Conservation (phyloP, 768 basidiomycete genomes). For the Lyophyllum atratum region DNA sequence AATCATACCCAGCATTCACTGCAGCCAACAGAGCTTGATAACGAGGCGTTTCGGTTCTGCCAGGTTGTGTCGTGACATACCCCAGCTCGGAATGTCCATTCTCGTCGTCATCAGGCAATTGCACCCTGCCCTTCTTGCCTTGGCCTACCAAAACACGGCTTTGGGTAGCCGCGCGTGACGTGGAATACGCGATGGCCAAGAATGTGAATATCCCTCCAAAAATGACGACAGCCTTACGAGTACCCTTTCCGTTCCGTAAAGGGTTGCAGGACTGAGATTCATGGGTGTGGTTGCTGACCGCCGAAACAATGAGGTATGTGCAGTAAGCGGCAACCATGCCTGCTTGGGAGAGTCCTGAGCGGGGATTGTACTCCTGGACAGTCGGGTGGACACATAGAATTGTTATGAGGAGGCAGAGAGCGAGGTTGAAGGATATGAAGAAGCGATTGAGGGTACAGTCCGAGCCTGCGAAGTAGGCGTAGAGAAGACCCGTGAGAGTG, state of each 20-base stretch:
- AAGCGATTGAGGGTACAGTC: slow-evolving; percentile 93
- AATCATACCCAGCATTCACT: slow-evolving; percentile 86
- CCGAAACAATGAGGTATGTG: slow-evolving; percentile 93
- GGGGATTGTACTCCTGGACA: slow-evolving; percentile 91
- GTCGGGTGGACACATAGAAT: slow-evolving; percentile 80
- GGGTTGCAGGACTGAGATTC: slow-evolving; percentile 81
- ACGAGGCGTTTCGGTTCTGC: slow-evolving; percentile 80
- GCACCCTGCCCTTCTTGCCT: slow-evolving; percentile 63
- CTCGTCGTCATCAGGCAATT: slow-evolving; percentile 56
- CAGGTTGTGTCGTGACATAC: slow-evolving; percentile 82
- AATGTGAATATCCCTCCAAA: slow-evolving; percentile 96
- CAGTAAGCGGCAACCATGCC: slow-evolving; percentile 98
- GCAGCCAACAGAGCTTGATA: slow-evolving; percentile 95
- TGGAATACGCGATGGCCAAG: slow-evolving; percentile 97
- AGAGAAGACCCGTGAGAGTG: slow-evolving; percentile 85
- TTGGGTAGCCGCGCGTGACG: slow-evolving; percentile 93
- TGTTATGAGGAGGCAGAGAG: slow-evolving; percentile 77
- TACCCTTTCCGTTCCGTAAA: slow-evolving; percentile 63
- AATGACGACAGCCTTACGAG: slow-evolving; percentile 84
- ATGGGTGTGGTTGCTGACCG: slow-evolving; percentile 90
- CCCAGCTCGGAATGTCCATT: slow-evolving; percentile 67
- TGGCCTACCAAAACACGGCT: slow-evolving; percentile 86
- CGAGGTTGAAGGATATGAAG: slow-evolving; percentile 95
- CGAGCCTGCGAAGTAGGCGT: slow-evolving; percentile 86
- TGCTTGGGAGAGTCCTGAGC: slow-evolving; percentile 92